Evolutionary conservation across 306 rosid genomes (phyloP).

Genomic region (Cucumis hystrix): DNA sequence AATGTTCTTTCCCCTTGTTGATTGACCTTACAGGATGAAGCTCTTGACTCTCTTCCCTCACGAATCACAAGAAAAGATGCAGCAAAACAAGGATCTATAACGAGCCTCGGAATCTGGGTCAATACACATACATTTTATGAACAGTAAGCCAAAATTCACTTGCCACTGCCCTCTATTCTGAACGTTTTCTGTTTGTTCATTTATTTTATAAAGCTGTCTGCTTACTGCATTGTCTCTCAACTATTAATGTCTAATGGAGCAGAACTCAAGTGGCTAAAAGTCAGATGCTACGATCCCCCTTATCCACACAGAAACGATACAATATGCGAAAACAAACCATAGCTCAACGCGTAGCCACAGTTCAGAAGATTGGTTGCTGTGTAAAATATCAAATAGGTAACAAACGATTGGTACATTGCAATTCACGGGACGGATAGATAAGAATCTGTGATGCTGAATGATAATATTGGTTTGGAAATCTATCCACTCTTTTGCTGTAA

Average conservation of each 20-base stretch:
- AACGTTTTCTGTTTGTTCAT: neutral
- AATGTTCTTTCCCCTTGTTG: neutral
- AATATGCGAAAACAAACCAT: neutral
- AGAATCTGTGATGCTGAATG: neutral
- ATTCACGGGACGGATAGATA: neutral
- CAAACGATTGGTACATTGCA: neutral
- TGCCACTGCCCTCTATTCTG: neutral
- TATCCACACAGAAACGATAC: neutral
- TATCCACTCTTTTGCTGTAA: neutral
- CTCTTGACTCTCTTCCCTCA: constrained; percentile 42
- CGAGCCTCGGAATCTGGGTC: neutral
- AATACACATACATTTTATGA: neutral
- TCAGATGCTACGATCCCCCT: neutral
- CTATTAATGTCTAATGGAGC: neutral
- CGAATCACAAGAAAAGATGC: constrained; percentile 22
- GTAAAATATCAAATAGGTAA: neutral
- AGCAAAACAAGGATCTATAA: constrained; percentile 33
- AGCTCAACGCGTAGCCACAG: neutral
- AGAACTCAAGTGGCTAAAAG: neutral
- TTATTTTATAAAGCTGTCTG: neutral
- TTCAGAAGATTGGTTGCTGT: neutral
- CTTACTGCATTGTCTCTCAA: neutral
- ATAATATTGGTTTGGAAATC: neutral
- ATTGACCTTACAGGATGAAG: constrained; percentile 46
- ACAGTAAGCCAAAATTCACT: neutral